A percentile compares a stretch with the other conserved stretches of the same genome.
Conservation (phyloP, 345 rosid genomes). For the Eucalyptus melliodora region DNA sequence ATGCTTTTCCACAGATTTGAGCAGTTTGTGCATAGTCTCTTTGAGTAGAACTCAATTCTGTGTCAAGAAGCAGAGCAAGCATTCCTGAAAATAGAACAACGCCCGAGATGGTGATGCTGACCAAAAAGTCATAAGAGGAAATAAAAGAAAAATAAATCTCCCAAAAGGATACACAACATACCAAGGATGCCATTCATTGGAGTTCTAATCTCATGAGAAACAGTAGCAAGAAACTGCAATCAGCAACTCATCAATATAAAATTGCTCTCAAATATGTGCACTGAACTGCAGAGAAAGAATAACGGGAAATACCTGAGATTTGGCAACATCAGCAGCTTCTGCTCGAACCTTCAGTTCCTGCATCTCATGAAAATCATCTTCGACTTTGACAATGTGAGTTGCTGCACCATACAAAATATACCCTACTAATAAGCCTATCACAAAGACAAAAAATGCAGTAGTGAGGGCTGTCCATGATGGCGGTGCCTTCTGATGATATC, state of each 20-base stretch:
- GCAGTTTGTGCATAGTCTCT: conserved; percentile 96
- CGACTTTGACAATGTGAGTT: conserved; percentile 76
- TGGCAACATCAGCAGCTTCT: conserved; percentile 98
- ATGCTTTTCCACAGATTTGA: conserved; percentile 89
- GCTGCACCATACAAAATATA: conserved; percentile 75
- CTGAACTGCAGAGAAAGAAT: neutral
- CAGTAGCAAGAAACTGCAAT: conserved; percentile 90
- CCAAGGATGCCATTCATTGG: conserved; percentile 99
- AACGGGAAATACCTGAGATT: conserved; percentile 51
- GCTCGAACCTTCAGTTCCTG: conserved; percentile 75
- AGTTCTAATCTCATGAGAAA: conserved; percentile 96
- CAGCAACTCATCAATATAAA: neutral
- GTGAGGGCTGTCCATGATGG: conserved; percentile 58
- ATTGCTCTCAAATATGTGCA: neutral
- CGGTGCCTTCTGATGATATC: conserved; percentile 86
- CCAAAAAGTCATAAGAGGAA: neutral
- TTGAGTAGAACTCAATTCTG: conserved; percentile 83
- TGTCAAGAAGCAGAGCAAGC: conserved; percentile 89
- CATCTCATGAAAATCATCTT: conserved; percentile 83
- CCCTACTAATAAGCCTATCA: conserved; percentile 69
- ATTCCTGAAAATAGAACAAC: conserved; percentile 38
- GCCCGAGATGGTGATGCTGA: neutral
- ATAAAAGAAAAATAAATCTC: neutral
- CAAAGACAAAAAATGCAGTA: conserved; percentile 58
- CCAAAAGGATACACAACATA: conserved; percentile 5